Percentiles rank a stretch among this genome's conserved stretches.
phyloP scores from a whole-genome alignment of 148 eudicot species.

The Simmondsia chinensis region DNA sequence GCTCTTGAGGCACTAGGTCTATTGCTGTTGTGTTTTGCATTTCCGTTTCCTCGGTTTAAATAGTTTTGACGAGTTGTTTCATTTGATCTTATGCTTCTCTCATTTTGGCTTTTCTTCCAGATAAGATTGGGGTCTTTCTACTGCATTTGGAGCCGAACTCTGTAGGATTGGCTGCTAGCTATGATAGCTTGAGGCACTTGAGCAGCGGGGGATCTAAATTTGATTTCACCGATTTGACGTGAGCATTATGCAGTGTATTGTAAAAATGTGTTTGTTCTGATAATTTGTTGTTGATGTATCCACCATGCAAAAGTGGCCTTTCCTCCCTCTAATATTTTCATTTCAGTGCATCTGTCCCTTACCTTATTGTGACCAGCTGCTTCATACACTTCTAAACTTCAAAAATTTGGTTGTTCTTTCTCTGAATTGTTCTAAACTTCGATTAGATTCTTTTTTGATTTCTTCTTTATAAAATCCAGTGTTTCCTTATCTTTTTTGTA shows the following conservation, averaged over 20 bases:
- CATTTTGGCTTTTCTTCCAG: slow-evolving; percentile 17
- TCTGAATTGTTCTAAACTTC: too few species aligned
- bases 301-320: too few species aligned
- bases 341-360: too few species aligned
- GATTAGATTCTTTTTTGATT: too few species aligned
- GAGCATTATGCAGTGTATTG: slow-evolving; percentile 17
- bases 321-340: too few species aligned
- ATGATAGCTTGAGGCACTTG: slow-evolving; percentile 25
- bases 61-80: neutral
- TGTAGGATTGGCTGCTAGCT: slow-evolving; percentile 12
- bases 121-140: slow-evolving; percentile 4
- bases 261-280: neutral
- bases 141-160: slow-evolving; percentile 12
- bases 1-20: neutral
- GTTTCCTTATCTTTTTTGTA: too few species aligned
- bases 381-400: too few species aligned
- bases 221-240: slow-evolving; percentile 96
- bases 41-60: neutral
- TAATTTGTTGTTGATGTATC: neutral
- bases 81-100: slow-evolving; percentile 2
- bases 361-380: too few species aligned
- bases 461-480: too few species aligned
- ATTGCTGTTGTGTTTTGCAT: neutral
- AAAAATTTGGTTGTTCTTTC: too few species aligned
- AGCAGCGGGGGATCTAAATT: slow-evolving; percentile 33